phyloP scores from a whole-genome alignment of 495 filamentous ascomycete genomes.

The Schizothecium vesticola region DNA sequence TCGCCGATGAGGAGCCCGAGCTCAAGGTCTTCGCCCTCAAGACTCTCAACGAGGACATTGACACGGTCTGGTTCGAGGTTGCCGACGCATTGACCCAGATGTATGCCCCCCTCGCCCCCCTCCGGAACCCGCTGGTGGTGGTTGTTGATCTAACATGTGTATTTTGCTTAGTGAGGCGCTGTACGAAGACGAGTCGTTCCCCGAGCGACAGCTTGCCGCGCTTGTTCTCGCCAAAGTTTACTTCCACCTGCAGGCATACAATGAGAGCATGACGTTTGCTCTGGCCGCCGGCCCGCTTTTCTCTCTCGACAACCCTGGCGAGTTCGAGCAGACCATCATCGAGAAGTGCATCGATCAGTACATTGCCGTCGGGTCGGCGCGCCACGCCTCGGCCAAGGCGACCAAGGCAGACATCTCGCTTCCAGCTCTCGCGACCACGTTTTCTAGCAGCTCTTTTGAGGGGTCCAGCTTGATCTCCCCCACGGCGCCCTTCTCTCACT shows the following conservation, averaged over 20 bases:
- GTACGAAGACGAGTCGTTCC: conserved; percentile 93
- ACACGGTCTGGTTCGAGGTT: conserved; percentile 95
- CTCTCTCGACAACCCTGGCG: conserved; percentile 81
- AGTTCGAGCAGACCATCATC: conserved; percentile 99
- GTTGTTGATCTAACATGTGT: conserved; percentile 10
- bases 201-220: conserved; percentile 89
- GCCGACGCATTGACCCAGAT: conserved; percentile 87
- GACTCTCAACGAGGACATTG: conserved; percentile 90
- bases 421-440: conserved; percentile 68
- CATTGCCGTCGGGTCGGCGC: conserved; percentile 74
- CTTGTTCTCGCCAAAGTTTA: conserved; percentile 96
- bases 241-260: conserved; percentile 97
- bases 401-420: conserved; percentile 47
- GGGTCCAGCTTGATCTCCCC: conserved; percentile 70
- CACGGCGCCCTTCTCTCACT: conserved; percentile 90
- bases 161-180: conserved; percentile 71
- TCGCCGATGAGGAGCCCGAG: conserved; percentile 88
- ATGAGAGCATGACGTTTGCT: conserved; percentile 98
- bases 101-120: conserved; percentile 45
- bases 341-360: conserved; percentile 98
- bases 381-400: conserved; percentile 49
- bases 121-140: conserved; percentile 14
- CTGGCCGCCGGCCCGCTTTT: conserved; percentile 93
- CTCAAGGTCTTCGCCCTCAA: conserved; percentile 90
- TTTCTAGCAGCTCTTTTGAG: conserved; percentile 57